These are phyloP conservation scores for Gelatoporia subvermispora DNA, from an alignment of 768 basidiomycete species.

Conservation along the genomic window DNA sequence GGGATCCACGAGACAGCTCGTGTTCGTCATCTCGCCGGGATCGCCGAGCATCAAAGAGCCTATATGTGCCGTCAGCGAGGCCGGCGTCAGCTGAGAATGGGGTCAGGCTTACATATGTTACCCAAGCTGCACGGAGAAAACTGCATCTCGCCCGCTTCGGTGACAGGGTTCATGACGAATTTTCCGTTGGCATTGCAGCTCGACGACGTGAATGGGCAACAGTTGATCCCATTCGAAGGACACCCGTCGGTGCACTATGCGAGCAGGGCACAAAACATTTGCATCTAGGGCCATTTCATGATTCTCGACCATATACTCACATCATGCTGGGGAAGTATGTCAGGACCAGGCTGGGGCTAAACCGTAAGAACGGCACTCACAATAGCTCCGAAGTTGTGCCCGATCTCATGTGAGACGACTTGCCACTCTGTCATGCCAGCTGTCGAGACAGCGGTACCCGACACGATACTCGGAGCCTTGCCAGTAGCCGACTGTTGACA, in stretches of 20 bases:
- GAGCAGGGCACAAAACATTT: background rate
- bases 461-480: conserved; percentile 47
- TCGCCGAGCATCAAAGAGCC: conserved; percentile 60
- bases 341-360: background rate
- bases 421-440: conserved; percentile 77
- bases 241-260: conserved; percentile 63
- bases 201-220: conserved; percentile 62
- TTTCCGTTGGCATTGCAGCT: conserved; percentile 60
- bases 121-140: conserved; percentile 82
- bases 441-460: conserved; percentile 80
- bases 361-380: conserved; percentile 37
- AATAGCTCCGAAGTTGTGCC: conserved; percentile 88
- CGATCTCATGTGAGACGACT: conserved; percentile 78
- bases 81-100: conserved; percentile 5
- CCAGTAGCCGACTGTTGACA: conserved; percentile 53
- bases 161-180: conserved; percentile 85
- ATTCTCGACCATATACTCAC: conserved; percentile 23
- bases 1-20: conserved; percentile 65
- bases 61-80: conserved; percentile 18
- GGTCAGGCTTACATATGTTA: conserved; percentile 64
- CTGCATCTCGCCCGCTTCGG: conserved; percentile 51
- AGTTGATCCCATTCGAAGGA: conserved; percentile 37
- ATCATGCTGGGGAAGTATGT: conserved; percentile 43
- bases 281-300: background rate
- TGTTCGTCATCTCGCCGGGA: conserved; percentile 43